Evolutionary conservation across 108 stramenopile species (phyloP).

Genomic region (Stephanodiscus triporus): DNA sequence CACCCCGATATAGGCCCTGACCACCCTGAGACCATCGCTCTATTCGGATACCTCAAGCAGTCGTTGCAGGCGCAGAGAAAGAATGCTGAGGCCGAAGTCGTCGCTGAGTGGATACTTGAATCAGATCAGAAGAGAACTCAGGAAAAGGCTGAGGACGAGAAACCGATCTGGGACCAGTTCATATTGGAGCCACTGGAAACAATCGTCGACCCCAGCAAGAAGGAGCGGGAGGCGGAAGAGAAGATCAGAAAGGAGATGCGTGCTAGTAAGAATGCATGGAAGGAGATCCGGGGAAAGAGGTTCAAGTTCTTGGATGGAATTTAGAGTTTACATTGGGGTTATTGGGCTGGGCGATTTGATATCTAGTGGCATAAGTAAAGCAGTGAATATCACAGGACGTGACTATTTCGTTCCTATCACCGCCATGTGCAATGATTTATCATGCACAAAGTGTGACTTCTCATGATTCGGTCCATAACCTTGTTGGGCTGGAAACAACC

Average conservation of each 20-base stretch:
- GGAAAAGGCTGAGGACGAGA: constrained; percentile 73
- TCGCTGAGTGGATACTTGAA: constrained; percentile 36
- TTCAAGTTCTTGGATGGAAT: constrained; percentile 81
- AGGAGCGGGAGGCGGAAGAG: constrained; percentile 86
- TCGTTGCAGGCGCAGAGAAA: constrained; percentile 63
- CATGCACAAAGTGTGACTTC: background rate
- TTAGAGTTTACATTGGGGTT: background rate
- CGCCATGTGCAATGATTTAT: background rate
- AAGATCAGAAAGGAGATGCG: constrained; percentile 77
- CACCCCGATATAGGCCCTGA: constrained; percentile 87
- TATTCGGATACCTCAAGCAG: constrained; percentile 73
- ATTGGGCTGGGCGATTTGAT: no score
- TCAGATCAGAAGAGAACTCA: constrained; percentile 41
- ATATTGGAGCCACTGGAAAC: constrained; percentile 75
- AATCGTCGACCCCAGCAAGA: constrained; percentile 85
- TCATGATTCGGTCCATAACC: background rate
- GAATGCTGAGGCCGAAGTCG: constrained; percentile 69
- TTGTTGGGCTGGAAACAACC: no score
- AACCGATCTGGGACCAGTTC: constrained; percentile 71
- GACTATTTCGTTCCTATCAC: background rate
- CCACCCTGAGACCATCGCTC: constrained; percentile 75
- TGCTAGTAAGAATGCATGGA: constrained; percentile 80
- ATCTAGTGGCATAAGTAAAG: no score
- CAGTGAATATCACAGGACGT: background rate
- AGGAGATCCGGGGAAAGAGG: constrained; percentile 78